Evolutionary conservation across 176 grass and related monocot genomes (phyloP), one percentile per base, ranked within the genome.

Genomic region (Bothriochloa decipiens): DNA sequence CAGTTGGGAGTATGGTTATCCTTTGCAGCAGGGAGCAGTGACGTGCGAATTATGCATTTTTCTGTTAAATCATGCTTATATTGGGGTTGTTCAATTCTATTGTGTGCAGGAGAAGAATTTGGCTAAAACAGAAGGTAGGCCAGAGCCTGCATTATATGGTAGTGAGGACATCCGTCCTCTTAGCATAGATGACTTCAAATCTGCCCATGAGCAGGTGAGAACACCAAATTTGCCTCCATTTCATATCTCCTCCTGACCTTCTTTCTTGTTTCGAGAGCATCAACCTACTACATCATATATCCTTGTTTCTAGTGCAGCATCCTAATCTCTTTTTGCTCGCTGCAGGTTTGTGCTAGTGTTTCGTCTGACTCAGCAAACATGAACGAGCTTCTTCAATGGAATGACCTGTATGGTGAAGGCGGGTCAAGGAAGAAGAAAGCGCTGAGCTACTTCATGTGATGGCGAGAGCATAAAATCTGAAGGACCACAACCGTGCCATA

Each of bases 371-470:
- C 96, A 2, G 66, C 93, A 41, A 96, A 94, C 82, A 99, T 99
- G 93, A 96, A 78, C 17, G 96, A 99, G 74, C 93, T 99, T 60
- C 79, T 90, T 76, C 93, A 99, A 81, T 99, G 96, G 96, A 99
- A 99, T 13, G 96, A 99, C 41, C 90, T 99, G 47, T 99, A 99
- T 43, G 96, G 96, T 1, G 96, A 99, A 94, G 96, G 96, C 1
- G 96, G 96, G 47, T 99, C 96, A 3, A 96, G 93, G 87, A 99
- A 96, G 86, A 96, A 91, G 85, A 99, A 91, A 84, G 89, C 93
- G 55, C 83, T 99, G 53, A 99, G 96, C 86, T 99, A 99, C 89
- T 99, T 99, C 74, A 99, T 99, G 96, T 99, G 89, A 52, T 74
- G 86, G 57, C 20, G 39, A 65, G 75, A 65, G 70, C 75, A 91